Percentiles rank a stretch among this genome's conserved stretches.
Evolutionary conservation across 2,329 filamentous ascomycete genomes (phyloP).

Genomic region (Exophiala sp.): DNA sequence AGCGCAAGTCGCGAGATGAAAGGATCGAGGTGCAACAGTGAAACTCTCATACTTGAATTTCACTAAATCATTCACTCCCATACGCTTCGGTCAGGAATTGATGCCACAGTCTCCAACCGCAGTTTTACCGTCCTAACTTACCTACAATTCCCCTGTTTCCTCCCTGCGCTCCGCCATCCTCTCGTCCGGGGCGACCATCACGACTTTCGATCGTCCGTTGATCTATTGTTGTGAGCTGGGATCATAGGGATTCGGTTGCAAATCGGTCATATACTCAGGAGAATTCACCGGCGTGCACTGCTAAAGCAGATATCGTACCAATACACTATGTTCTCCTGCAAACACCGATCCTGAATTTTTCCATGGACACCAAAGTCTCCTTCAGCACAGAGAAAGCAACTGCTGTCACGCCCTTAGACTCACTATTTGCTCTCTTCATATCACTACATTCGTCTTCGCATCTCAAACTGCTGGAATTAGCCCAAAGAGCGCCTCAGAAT

Average conservation of each 20-base stretch:
- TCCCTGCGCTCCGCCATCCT: constrained; percentile 6
- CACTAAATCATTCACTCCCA: constrained; percentile 1
- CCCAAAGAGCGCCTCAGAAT: constrained; percentile 9
- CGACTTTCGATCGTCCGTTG: constrained; percentile 3
- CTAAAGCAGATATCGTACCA: constrained; percentile 2
- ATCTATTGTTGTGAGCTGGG: constrained; percentile 3
- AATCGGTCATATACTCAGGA: not conserved
- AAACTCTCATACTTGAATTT: constrained; percentile 2
- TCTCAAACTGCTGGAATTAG: not conserved
- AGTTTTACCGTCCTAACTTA: not conserved
- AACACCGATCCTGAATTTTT: constrained; percentile 19
- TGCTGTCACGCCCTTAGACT: constrained; percentile 14
- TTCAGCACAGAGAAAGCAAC: constrained; percentile 9
- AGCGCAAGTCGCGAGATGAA: not conserved
- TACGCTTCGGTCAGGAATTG: not conserved
- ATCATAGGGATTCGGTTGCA: not conserved
- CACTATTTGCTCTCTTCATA: constrained; percentile 2
- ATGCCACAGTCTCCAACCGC: not conserved
- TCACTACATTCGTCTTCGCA: not conserved
- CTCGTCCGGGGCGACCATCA: constrained; percentile 18
- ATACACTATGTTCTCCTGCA: constrained; percentile 16
- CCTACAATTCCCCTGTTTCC: constrained; percentile 1
- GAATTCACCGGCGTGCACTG: not conserved
- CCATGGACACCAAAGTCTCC: constrained; percentile 22
- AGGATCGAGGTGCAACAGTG: not conserved